phyloP scores from a whole-genome alignment of 2,329 filamentous ascomycete species.

The Botryotinia calthae region DNA sequence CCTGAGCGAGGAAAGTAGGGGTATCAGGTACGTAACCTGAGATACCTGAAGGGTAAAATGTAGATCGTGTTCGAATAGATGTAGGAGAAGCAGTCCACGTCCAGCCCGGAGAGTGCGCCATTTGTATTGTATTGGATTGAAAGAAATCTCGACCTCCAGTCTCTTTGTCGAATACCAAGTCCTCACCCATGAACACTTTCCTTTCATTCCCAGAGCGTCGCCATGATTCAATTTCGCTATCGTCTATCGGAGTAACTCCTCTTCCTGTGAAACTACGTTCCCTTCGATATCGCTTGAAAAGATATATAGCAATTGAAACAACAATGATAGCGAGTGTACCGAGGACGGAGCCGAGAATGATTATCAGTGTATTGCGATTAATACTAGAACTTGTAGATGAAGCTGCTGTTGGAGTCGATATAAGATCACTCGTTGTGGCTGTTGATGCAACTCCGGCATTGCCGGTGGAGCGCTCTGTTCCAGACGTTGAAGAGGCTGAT shows the following conservation, averaged over 20 bases:
- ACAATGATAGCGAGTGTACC: constrained; percentile 33
- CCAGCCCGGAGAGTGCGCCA: constrained; percentile 30
- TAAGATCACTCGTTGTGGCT: constrained; percentile 21
- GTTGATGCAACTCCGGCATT: constrained; percentile 16
- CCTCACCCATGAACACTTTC: constrained; percentile 3
- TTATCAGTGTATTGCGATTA: constrained; percentile 28
- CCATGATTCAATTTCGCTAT: constrained; percentile 66
- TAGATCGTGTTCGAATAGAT: constrained; percentile 24
- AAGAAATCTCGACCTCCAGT: constrained; percentile 6
- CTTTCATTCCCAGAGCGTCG: constrained; percentile 30
- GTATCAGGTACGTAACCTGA: constrained; percentile 31
- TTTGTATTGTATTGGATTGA: constrained; percentile 15
- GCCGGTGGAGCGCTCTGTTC: neutral
- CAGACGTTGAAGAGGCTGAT: constrained; percentile 14
- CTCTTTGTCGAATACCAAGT: constrained; percentile 16
- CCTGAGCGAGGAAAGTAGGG: constrained; percentile 54
- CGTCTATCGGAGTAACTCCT: constrained; percentile 60
- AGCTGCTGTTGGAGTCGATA: constrained; percentile 17
- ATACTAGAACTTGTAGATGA: constrained; percentile 24
- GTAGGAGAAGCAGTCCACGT: constrained; percentile 32
- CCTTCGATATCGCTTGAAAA: constrained; percentile 29
- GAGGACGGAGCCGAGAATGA: constrained; percentile 33
- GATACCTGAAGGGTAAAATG: constrained; percentile 33
- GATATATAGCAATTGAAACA: constrained; percentile 26
- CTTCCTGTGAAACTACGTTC: constrained; percentile 47